Evolutionary conservation across 768 basidiomycete species (phyloP).

Genomic region (Russula abietina): DNA sequence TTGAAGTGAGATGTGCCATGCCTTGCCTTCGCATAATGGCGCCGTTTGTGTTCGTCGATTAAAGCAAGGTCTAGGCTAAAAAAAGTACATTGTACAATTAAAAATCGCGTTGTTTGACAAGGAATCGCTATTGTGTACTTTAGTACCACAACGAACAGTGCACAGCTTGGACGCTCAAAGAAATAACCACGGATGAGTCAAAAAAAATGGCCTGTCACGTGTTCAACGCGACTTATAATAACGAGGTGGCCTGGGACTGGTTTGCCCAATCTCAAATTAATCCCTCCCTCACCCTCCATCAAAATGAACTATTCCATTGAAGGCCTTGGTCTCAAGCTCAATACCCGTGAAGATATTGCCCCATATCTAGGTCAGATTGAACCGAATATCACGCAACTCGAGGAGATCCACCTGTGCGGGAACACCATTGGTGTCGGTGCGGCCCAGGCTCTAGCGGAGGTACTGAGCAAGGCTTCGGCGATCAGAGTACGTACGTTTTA

Average conservation of each 20-base stretch:
- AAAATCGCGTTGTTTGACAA: no score
- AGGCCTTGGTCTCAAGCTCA: constrained; percentile 74
- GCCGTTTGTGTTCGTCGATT: no score
- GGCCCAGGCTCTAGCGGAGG: constrained; percentile 74
- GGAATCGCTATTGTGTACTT: no score
- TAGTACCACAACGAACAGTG: no score
- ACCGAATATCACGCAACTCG: constrained; percentile 46
- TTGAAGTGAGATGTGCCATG: no score
- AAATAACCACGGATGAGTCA: no score
- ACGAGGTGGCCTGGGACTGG: not conserved
- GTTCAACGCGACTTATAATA: constrained; percentile 5
- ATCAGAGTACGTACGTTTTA: constrained; percentile 53
- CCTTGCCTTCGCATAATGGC: no score
- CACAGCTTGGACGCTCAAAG: no score
- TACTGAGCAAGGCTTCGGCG: constrained; percentile 57
- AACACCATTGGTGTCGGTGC: constrained; percentile 94
- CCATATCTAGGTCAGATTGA: constrained; percentile 63
- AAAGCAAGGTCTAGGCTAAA: no score
- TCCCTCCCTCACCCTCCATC: constrained; percentile 24
- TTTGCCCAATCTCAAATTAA: constrained; percentile 9
- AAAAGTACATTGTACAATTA: no score
- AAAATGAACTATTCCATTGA: constrained; percentile 41
- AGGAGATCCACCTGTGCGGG: constrained; percentile 90
- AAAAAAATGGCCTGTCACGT: not conserved
- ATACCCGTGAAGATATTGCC: constrained; percentile 67